A percentile compares a stretch with the other conserved stretches of the same genome.
phyloP scores from a whole-genome alignment of 768 basidiomycete genomes.

The Boletus fagicola region DNA sequence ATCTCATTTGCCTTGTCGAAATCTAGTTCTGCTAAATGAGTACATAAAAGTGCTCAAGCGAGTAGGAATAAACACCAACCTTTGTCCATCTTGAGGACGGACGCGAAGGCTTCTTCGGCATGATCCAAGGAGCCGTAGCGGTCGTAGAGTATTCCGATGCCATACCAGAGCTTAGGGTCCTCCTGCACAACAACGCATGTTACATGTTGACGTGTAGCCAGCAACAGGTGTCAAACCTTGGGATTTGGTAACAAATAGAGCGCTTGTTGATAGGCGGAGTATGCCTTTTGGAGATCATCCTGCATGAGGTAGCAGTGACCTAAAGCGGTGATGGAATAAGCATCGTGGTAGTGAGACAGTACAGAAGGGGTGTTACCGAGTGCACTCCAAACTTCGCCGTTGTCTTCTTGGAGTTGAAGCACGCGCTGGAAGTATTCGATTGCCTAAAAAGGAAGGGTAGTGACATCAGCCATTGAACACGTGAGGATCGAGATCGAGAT shows the following conservation, averaged over 20 bases:
- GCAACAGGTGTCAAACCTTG: constrained; percentile 53
- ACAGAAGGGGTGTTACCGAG: constrained; percentile 56
- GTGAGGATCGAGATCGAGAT: constrained; percentile 33
- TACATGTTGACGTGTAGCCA: constrained; percentile 1
- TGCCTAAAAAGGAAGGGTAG: constrained; percentile 54
- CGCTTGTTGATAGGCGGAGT: constrained; percentile 97
- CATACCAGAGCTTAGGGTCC: constrained; percentile 99
- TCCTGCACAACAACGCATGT: constrained; percentile 43
- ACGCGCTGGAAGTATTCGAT: constrained; percentile 97
- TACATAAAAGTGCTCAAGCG: constrained; percentile 23
- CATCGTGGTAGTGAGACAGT: constrained; percentile 12
- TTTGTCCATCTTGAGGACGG: constrained; percentile 95
- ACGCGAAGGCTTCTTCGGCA: constrained; percentile 97
- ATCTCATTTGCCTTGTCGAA: constrained; percentile 99
- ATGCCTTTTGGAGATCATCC: constrained; percentile 97
- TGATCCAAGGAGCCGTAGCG: constrained; percentile 98
- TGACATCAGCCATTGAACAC: constrained; percentile 33
- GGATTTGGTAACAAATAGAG: constrained; percentile 94
- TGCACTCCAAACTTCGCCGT: constrained; percentile 98
- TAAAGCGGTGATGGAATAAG: constrained; percentile 31
- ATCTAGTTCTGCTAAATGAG: constrained; percentile 48
- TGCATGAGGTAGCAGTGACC: constrained; percentile 99
- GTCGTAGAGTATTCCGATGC: constrained; percentile 98
- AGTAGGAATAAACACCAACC: constrained; percentile 47
- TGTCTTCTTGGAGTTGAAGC: constrained; percentile 86